These are phyloP conservation scores for Nissolia schottii DNA, from an alignment of 306 rosid species.

Conservation along the genomic window DNA sequence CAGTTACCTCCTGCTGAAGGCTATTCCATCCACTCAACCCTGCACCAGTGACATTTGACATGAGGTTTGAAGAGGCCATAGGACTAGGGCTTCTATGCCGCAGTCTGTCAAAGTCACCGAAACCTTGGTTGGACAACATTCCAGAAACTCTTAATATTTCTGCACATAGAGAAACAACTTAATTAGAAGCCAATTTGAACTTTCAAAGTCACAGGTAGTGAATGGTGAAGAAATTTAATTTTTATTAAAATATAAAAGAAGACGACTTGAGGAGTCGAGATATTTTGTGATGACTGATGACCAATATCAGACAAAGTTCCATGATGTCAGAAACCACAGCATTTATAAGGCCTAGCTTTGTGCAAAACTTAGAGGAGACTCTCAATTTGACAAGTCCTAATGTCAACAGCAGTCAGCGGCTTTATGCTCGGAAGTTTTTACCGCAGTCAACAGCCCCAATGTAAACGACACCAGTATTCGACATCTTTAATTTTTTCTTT, in stretches of 20 bases:
- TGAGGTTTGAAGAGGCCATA: conserved; percentile 89
- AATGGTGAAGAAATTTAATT: not conserved
- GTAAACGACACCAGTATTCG: conserved; percentile 2
- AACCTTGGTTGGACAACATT: conserved; percentile 97
- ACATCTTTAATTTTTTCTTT: no score
- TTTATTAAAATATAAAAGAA: not conserved
- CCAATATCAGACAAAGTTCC: not conserved
- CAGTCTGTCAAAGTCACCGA: conserved; percentile 91
- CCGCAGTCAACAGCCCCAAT: conserved; percentile 6
- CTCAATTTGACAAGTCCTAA: not conserved
- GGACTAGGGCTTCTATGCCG: conserved; percentile 99
- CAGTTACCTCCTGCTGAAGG: conserved; percentile 80
- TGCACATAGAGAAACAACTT: conserved; percentile 42
- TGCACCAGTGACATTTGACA: conserved; percentile 72
- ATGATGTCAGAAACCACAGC: not conserved
- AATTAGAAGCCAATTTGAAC: conserved; percentile 26
- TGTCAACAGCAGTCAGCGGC: no score
- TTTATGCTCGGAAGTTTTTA: not conserved
- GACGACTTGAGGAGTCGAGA: not conserved
- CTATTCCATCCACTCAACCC: conserved; percentile 91
- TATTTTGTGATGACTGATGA: not conserved
- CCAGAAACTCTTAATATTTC: conserved; percentile 93
- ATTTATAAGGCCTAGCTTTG: not conserved
- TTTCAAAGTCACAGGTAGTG: conserved; percentile 2
- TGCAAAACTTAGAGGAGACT: conserved; percentile 1